Evolutionary conservation across 78 protist species (phyloP).

Genomic region (Mantamonas sphyraenae): DNA sequence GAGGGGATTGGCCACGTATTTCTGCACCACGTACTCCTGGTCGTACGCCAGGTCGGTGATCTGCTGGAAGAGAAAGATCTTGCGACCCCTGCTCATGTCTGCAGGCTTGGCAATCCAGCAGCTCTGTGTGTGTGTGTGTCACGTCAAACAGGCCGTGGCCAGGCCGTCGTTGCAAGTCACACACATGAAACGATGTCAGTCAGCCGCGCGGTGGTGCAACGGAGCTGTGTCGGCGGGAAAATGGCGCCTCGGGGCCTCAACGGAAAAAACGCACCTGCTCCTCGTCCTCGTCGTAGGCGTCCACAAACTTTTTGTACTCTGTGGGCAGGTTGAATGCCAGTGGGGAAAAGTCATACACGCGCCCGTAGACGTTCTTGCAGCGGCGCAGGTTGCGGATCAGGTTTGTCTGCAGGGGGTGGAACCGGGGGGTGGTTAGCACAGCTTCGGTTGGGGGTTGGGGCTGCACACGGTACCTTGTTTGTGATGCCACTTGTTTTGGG

Average conservation of each 20-base stretch:
- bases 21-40: conserved; percentile 31
- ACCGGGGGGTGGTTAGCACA: no score
- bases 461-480: no score
- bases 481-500: no score
- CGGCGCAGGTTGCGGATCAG: conserved; percentile 13
- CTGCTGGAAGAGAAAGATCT: conserved; percentile 13
- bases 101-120: conserved; percentile 11
- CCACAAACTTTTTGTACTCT: conserved; percentile 18
- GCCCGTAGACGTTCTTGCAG: conserved; percentile 1
- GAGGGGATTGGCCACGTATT: conserved; percentile 30
- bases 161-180: no score
- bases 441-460: no score
- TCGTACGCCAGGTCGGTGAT: conserved; percentile 17
- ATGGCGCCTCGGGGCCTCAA: background rate
- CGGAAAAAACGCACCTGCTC: background rate
- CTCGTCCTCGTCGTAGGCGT: background rate
- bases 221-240: no score
- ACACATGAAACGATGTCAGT: no score
- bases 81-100: conserved; percentile 6
- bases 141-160: no score
- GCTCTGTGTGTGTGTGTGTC: no score
- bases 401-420: no score
- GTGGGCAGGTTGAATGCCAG: conserved; percentile 18
- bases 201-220: no score
- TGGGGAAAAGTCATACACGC: conserved; percentile 18